phyloP scores from a whole-genome alignment of 1,284 basidiomycete species.

The Cryptococcus hybrid region DNA sequence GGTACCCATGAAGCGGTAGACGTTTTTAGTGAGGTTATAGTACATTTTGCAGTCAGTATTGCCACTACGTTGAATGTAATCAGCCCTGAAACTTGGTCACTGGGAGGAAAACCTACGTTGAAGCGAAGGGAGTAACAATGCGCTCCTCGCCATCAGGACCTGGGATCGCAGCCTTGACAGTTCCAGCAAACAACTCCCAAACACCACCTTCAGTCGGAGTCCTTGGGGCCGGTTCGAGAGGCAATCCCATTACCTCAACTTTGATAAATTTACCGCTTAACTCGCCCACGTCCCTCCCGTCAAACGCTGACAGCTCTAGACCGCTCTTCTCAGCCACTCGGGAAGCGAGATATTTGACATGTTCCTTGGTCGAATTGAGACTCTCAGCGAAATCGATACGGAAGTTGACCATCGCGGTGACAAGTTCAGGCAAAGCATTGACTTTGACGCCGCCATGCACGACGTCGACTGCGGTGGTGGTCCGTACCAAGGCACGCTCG shows the following conservation, averaged over 20 bases:
- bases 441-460: slow-evolving; percentile 41
- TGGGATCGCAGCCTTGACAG: slow-evolving; percentile 39
- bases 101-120: slow-evolving; percentile 21
- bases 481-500: slow-evolving; percentile 29
- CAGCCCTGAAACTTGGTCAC: background rate
- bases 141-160: slow-evolving; percentile 34
- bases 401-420: slow-evolving; percentile 43
- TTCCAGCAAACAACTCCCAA: slow-evolving; percentile 49
- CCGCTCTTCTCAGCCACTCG: slow-evolving; percentile 35
- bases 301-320: slow-evolving; percentile 30
- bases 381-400: slow-evolving; percentile 47
- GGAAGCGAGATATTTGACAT: slow-evolving; percentile 25
- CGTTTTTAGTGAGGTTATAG: slow-evolving; percentile 46
- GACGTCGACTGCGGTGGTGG: slow-evolving; percentile 46
- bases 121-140: slow-evolving; percentile 41
- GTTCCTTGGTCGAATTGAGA: slow-evolving; percentile 34
- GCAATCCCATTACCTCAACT: slow-evolving; percentile 39
- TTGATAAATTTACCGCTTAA: slow-evolving; percentile 26
- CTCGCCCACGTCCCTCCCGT: slow-evolving; percentile 13
- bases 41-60: slow-evolving; percentile 48
- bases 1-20: slow-evolving; percentile 44
- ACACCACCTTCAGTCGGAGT: slow-evolving; percentile 38
- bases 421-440: slow-evolving; percentile 39
- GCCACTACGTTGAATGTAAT: slow-evolving; percentile 7
- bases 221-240: slow-evolving; percentile 48